phyloP scores from a whole-genome alignment of 805 yeast genomes.

The Ascoidea tarda region DNA sequence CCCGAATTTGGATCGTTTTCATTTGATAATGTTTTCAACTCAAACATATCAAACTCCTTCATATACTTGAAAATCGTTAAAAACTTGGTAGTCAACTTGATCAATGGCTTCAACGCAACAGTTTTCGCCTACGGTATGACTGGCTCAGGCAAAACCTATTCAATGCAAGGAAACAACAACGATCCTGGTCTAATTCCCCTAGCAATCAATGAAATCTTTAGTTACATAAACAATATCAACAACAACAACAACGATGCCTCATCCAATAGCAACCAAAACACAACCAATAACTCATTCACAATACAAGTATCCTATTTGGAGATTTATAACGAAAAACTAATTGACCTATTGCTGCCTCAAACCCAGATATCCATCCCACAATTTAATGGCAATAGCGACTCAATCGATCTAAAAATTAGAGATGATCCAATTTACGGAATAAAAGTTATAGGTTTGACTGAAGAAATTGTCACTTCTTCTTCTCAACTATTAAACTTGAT shows the following conservation, averaged over 20 bases:
- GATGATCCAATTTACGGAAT: conserved; percentile 68
- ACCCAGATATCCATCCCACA: conserved; percentile 10
- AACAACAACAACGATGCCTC: conserved; percentile 11
- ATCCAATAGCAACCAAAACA: conserved; percentile 13
- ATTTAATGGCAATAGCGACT: conserved; percentile 5
- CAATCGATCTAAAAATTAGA: conserved; percentile 55
- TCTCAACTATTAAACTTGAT: conserved; percentile 49
- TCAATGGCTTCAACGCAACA: conserved; percentile 75
- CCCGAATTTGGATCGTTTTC: conserved; percentile 47
- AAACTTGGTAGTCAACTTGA: conserved; percentile 37
- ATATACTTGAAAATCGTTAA: conserved; percentile 47
- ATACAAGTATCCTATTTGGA: conserved; percentile 66
- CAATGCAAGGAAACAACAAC: conserved; percentile 59
- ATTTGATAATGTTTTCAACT: conserved; percentile 71
- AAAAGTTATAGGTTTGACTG: conserved; percentile 58
- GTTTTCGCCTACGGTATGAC: conserved; percentile 93
- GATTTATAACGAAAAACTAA: conserved; percentile 78
- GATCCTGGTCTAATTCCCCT: conserved; percentile 64
- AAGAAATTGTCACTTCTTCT: conserved; percentile 39
- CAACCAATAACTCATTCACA: conserved; percentile 20
- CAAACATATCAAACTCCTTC: conserved; percentile 34
- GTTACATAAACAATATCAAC: conserved; percentile 18
- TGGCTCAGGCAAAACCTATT: conserved; percentile 81
- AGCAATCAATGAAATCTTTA: conserved; percentile 48
- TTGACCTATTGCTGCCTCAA: conserved; percentile 48